Conservation (phyloP, 2,329 filamentous ascomycete species). For the Fusarium liriodendri region DNA sequence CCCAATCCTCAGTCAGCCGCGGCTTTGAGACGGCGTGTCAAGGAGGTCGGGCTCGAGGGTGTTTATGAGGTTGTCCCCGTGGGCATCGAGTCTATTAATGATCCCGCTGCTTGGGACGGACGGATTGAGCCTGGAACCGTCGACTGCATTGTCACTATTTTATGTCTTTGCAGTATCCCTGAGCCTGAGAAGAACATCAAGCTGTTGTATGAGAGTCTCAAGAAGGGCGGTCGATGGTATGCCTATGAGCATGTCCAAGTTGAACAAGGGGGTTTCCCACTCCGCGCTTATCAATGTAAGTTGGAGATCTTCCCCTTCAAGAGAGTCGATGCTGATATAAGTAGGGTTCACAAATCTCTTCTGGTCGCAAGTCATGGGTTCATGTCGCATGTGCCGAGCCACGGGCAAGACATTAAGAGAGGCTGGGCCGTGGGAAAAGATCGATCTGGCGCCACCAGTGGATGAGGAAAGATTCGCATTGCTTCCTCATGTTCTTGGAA, state of each 20-base stretch:
- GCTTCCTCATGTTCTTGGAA: conserved; percentile 63
- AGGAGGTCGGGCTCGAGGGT: conserved; percentile 63
- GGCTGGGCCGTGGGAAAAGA: conserved; percentile 61
- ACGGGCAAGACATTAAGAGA: conserved; percentile 60
- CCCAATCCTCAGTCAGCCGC: conserved; percentile 67
- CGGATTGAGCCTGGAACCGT: conserved; percentile 63
- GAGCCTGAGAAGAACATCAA: conserved; percentile 66
- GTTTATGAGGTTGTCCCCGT: conserved; percentile 72
- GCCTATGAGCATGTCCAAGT: conserved; percentile 70
- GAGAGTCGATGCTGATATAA: conserved; percentile 4
- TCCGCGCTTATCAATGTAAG: conserved; percentile 65
- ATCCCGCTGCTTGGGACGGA: conserved; percentile 55
- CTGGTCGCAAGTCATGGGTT: conserved; percentile 64
- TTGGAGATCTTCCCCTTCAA: conserved; percentile 17
- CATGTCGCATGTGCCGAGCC: conserved; percentile 62
- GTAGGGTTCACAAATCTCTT: conserved; percentile 62
- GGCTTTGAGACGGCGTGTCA: conserved; percentile 58
- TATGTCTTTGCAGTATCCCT: conserved; percentile 74
- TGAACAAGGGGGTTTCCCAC: conserved; percentile 51
- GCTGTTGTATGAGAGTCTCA: conserved; percentile 67
- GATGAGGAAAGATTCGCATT: conserved; percentile 55
- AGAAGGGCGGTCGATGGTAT: conserved; percentile 72
- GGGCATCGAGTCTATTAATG: conserved; percentile 68
- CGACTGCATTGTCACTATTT: conserved; percentile 69
- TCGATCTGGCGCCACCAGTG: conserved; percentile 58